Base-by-base conservation (phyloP, 495 filamentous ascomycete species). In the Xylaria intraflava region DNA sequence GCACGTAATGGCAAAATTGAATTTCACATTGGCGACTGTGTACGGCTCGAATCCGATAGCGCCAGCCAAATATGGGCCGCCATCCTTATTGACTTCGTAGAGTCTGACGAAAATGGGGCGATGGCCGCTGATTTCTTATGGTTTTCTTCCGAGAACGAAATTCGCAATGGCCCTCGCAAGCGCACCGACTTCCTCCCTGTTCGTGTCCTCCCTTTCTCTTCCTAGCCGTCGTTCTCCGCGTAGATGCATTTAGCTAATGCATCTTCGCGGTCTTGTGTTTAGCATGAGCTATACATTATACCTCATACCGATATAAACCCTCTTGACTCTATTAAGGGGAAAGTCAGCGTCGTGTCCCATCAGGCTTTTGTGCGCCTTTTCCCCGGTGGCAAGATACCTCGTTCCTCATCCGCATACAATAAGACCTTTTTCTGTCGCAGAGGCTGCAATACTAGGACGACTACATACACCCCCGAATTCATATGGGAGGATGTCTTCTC, bases 211-310 rank as follows among this genome's bases (percentile, higher is more conserved):
- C 27, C 14, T 24, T 59, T 40, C n/a, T 43, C 30, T n/a, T 17
- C 19, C 39, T 19, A 31, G 12, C 23, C 11, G 56, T 48, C 9
- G 30, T 36, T 30, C 20, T 42, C 3, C n/a, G 11, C 19, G 7
- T n/a, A 55, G 16, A 2, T 22, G 33, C 24, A 3, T 48, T n/a
- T 44, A 7, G 1, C 40, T 58, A 39, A 52, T 53, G 62, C 49
- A 56, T 44, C 22, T 35, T 1, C 26, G n/a, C 17, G 30, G 14
- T 11, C 2, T 30, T 20, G 29, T 23, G 2, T 16, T 24, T 47
- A 87, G 73, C 94, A 96, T 61, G 93, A 99, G 70, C 78, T 96
- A 17, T 99, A 97, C 62, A 81, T 97, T 38, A 94, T 91, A 0
- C 78, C 87, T 0, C 80, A 83, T 14, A 91, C 84, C 65, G 94